These are phyloP conservation scores for Citrus inodora DNA, from an alignment of 345 rosid genomes.

Conservation along the genomic window DNA sequence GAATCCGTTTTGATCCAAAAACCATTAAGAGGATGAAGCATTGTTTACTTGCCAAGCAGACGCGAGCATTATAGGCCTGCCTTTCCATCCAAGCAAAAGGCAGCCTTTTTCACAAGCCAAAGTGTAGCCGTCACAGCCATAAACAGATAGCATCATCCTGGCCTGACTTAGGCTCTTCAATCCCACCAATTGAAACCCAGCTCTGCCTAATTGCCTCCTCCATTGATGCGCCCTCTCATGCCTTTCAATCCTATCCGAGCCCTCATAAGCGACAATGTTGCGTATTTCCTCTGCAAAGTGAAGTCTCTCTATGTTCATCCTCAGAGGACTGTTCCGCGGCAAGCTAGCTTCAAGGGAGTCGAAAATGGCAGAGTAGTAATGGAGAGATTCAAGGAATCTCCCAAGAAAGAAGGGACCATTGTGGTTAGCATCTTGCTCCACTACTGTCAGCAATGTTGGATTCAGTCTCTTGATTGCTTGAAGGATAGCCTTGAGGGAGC, in stretches of 20 bases:
- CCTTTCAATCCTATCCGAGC: slow-evolving; percentile 45
- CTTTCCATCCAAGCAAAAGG: slow-evolving; percentile 63
- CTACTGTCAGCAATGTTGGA: slow-evolving; percentile 46
- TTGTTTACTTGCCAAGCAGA: slow-evolving; percentile 59
- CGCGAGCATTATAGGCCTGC: slow-evolving; percentile 60
- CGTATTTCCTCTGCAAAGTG: slow-evolving; percentile 56
- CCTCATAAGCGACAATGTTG: slow-evolving; percentile 56
- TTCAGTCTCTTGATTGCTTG: slow-evolving; percentile 56
- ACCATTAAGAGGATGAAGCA: slow-evolving; percentile 15
- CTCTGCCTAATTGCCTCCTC: slow-evolving; percentile 67
- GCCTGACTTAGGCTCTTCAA: slow-evolving; percentile 53
- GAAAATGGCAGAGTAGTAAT: slow-evolving; percentile 61
- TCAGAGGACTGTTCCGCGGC: slow-evolving; percentile 41
- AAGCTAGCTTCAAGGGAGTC: slow-evolving; percentile 61
- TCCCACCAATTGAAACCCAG: slow-evolving; percentile 51
- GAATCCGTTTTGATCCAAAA: not conserved
- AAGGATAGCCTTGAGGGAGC: slow-evolving; percentile 61
- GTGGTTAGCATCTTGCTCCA: slow-evolving; percentile 72
- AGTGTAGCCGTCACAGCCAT: slow-evolving; percentile 60
- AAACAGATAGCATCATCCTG: slow-evolving; percentile 54
- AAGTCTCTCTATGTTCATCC: slow-evolving; percentile 54
- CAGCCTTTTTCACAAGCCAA: slow-evolving; percentile 50
- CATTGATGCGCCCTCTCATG: slow-evolving; percentile 68
- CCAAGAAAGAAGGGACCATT: slow-evolving; percentile 71
- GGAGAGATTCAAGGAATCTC: slow-evolving; percentile 66